phyloP scores from a whole-genome alignment of 257 asterid species.

The Forsythia suspensa region DNA sequence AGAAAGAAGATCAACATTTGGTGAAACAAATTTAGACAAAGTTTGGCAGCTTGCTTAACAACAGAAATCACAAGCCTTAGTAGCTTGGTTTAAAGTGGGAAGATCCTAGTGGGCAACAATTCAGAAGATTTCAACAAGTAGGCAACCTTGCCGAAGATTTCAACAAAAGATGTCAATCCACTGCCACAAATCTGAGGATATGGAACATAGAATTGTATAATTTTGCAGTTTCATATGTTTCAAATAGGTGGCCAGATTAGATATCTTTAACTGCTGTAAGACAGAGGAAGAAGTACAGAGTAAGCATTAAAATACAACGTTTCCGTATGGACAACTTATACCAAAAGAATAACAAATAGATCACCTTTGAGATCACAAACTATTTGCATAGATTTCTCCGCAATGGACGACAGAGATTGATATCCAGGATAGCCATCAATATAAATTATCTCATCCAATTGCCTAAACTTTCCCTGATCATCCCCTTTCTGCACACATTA shows the following conservation, averaged over 20 bases:
- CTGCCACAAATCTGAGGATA: neutral
- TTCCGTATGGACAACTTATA: neutral
- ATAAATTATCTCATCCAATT: constrained; percentile 79
- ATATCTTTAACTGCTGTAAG: neutral
- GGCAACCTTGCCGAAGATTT: neutral
- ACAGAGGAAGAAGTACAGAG: neutral
- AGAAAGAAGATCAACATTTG: neutral
- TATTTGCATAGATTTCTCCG: constrained; percentile 74
- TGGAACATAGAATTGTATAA: neutral
- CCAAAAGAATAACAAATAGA: constrained; percentile 9
- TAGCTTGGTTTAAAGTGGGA: neutral
- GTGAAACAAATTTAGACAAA: neutral
- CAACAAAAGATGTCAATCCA: neutral
- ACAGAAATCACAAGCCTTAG: neutral
- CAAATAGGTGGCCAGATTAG: neutral
- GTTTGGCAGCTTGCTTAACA: neutral
- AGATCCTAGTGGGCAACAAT: neutral
- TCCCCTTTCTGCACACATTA: constrained; percentile 63
- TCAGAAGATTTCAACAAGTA: neutral
- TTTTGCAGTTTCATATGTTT: neutral
- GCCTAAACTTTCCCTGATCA: constrained; percentile 93
- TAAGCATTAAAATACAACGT: neutral
- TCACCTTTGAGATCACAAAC: constrained; percentile 95
- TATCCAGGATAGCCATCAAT: constrained; percentile 75
- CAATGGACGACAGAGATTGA: constrained; percentile 58